Evolutionary conservation across 2,329 filamentous ascomycete species (phyloP).

Genomic region (Aspergillus tamarii): DNA sequence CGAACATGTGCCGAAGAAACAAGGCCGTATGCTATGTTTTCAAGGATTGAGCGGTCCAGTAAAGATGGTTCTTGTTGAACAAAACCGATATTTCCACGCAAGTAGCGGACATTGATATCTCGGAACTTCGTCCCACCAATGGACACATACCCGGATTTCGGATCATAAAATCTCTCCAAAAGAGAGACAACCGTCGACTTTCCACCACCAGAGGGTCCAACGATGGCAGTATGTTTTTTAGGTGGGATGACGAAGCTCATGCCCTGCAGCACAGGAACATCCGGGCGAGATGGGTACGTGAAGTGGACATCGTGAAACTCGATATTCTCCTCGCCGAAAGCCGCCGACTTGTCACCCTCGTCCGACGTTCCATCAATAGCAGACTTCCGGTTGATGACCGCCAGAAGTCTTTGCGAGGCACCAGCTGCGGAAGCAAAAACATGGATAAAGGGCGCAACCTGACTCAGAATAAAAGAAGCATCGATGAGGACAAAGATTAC

Average conservation of each 20-base stretch:
- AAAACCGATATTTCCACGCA: slow-evolving; percentile 40
- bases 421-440: slow-evolving; percentile 53
- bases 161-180: slow-evolving; percentile 43
- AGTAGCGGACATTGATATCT: slow-evolving; percentile 37
- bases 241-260: slow-evolving; percentile 37
- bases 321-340: slow-evolving; percentile 29
- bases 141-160: slow-evolving; percentile 32
- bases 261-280: slow-evolving; percentile 38
- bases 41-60: slow-evolving; percentile 55
- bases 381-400: slow-evolving; percentile 59
- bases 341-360: slow-evolving; percentile 28
- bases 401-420: slow-evolving; percentile 60
- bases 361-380: slow-evolving; percentile 47
- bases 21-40: slow-evolving; percentile 58
- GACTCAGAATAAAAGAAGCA: slow-evolving; percentile 42
- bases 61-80: slow-evolving; percentile 58
- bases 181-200: slow-evolving; percentile 53
- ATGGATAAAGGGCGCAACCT: slow-evolving; percentile 46
- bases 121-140: slow-evolving; percentile 35
- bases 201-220: slow-evolving; percentile 56
- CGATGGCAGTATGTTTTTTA: slow-evolving; percentile 46
- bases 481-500: slow-evolving; percentile 45
- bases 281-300: slow-evolving; percentile 41
- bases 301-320: slow-evolving; percentile 40
- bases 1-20: slow-evolving; percentile 37